A percentile compares a stretch with the other conserved stretches of the same genome.
Conservation (phyloP, 1,284 basidiomycete genomes). For the Golubevia pallescens region DNA sequence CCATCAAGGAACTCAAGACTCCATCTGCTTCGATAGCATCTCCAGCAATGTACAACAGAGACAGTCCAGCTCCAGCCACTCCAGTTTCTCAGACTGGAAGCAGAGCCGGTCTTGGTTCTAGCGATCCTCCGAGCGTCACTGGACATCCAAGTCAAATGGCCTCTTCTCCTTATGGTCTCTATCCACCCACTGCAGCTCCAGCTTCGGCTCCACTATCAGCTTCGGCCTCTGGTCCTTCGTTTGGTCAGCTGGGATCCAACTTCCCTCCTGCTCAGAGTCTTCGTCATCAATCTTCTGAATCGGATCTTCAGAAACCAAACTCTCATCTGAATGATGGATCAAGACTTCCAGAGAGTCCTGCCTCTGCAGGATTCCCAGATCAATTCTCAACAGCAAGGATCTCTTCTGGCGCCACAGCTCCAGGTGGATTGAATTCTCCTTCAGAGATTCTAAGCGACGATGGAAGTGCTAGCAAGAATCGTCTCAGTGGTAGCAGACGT, state of each 20-base stretch:
- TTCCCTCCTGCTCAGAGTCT: too few relatives aligned
- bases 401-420: constrained; percentile 1
- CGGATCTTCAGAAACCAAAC: too few relatives aligned
- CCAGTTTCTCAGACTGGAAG: too few relatives aligned
- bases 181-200: constrained; percentile 19
- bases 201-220: constrained; percentile 48
- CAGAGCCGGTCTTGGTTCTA: constrained; percentile 62
- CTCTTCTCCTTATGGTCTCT: constrained; percentile 4
- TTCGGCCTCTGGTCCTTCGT: constrained; percentile 48
- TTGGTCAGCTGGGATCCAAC: constrained; percentile 13
- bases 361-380: too few relatives aligned
- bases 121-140: constrained; percentile 61
- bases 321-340: too few relatives aligned
- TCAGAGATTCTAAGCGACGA: not conserved
- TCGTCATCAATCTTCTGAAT: too few relatives aligned
- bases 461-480: not conserved
- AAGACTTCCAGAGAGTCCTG: too few relatives aligned
- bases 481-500: not conserved
- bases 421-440: not conserved
- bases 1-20: constrained; percentile 79
- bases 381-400: not conserved
- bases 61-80: too few relatives aligned
- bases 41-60: too few relatives aligned
- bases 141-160: not conserved
- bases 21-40: too few relatives aligned